Evolutionary conservation across 1,284 basidiomycete genomes (phyloP), one percentile per base, ranked within the genome.

Genomic region (Cryptococcus sp.): DNA sequence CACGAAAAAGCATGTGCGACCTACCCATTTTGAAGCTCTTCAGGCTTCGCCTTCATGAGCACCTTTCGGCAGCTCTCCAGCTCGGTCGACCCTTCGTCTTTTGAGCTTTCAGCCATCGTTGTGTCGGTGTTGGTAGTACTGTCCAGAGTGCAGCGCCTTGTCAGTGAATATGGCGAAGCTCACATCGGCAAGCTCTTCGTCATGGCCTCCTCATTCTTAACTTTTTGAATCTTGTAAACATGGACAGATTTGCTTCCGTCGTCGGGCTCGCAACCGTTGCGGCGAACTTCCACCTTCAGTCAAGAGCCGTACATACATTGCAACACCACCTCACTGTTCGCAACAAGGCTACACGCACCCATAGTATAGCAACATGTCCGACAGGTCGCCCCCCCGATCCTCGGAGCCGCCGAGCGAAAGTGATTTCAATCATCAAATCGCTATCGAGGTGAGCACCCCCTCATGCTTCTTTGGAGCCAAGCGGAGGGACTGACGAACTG

Each of bases 361-460:
- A 5, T 9, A 9, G 28, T 33, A 33, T 33, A 33, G 40, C 16
- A 43, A 43, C 40, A 21, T 43, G 20, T 43, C 40, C 28, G 28
- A 33, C 28, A 33, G 28, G 9, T 33, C 28, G 28, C 28, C 28
- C 28, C 28, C 28, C 28, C 28, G 28, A 4, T 33, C 28, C 9
- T 4, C 28, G 28, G 28, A 33, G 28, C 5, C 28, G 28, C 4
- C 28, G 28, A 33, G 28, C 28, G 71, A 66, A 53, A 57, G 85
- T 55, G 80, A 82, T 16, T 91, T 89, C 70, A 83, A 81, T 37
- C 89, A 91, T 71, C 83, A 86, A 57, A 77, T 90, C 37, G 89
- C 89, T 20, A 87, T 90, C 61, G 75, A 77, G 68, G 75, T 76
- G 45, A 53, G 73, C 46, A 5, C 15, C 35, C n/a, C 35, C 24